phyloP scores from a whole-genome alignment of 768 basidiomycete genomes.

The Mycena maculata region DNA sequence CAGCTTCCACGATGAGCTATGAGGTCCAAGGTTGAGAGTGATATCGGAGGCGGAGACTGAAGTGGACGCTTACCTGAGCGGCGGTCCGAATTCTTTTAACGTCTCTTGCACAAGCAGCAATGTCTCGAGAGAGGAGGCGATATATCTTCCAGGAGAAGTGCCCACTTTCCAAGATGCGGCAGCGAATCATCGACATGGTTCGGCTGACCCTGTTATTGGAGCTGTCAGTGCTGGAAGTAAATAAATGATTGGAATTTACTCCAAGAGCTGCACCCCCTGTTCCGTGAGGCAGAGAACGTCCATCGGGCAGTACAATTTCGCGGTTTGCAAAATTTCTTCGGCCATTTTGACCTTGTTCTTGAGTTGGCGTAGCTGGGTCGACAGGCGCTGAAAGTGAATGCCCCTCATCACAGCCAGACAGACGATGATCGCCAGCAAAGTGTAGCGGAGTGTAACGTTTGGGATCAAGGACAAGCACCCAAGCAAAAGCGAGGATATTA shows the following conservation, averaged over 20 bases:
- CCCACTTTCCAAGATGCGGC: not conserved
- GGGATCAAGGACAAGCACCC: not conserved
- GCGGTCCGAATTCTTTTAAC: not conserved
- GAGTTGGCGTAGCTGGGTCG: not conserved
- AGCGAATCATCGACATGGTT: not conserved
- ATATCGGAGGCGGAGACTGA: not conserved
- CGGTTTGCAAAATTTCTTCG: not conserved
- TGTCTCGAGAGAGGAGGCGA: not conserved
- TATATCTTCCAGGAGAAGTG: not conserved
- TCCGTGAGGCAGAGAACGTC: not conserved
- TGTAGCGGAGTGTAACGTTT: not conserved
- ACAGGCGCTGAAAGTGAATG: not conserved
- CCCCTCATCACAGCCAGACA: not conserved
- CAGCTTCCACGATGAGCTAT: conserved; percentile 17
- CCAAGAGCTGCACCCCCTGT: not conserved
- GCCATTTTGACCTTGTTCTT: not conserved
- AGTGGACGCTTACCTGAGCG: not conserved
- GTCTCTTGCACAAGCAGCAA: not conserved
- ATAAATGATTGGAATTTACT: not conserved
- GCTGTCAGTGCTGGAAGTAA: not conserved
- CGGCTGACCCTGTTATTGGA: not conserved
- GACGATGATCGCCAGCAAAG: not conserved
- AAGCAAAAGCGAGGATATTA: not conserved
- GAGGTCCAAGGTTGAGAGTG: not conserved
- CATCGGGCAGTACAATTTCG: not conserved